Evolutionary conservation across 1,139 yeast genomes (phyloP).

Genomic region (Yamadazyma friedrichii): DNA sequence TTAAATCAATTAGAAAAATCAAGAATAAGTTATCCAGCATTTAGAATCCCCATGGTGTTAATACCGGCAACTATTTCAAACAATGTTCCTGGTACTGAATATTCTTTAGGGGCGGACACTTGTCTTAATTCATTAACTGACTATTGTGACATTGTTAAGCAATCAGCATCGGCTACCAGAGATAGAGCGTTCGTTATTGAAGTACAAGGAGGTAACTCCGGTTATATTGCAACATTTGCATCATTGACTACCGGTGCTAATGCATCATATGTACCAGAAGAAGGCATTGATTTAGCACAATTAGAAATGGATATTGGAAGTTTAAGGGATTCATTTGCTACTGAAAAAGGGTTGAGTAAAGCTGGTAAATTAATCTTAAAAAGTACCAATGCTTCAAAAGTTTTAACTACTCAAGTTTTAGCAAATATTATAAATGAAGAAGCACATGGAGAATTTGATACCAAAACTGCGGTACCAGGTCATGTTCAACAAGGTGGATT

Average conservation of each 20-base stretch:
- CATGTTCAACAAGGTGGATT: slow-evolving; percentile 96
- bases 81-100: slow-evolving; percentile 96
- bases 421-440: slow-evolving; percentile 69
- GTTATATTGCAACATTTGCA: slow-evolving; percentile 84
- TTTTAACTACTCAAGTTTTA: slow-evolving; percentile 62
- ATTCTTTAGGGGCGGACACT: slow-evolving; percentile 90
- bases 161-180: slow-evolving; percentile 91
- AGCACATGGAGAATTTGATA: slow-evolving; percentile 66
- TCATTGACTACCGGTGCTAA: slow-evolving; percentile 92
- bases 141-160: slow-evolving; percentile 94
- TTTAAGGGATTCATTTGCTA: slow-evolving; percentile 64
- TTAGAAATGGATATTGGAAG: slow-evolving; percentile 21
- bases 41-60: slow-evolving; percentile 74
- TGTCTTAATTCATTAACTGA: slow-evolving; percentile 86
- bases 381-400: slow-evolving; percentile 68
- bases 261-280: slow-evolving; percentile 91
- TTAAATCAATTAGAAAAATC: slow-evolving; percentile 66
- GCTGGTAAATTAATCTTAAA: slow-evolving; percentile 73
- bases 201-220: slow-evolving; percentile 96
- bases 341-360: slow-evolving; percentile 78
- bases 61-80: slow-evolving; percentile 93
- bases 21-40: slow-evolving; percentile 64
- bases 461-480: slow-evolving; percentile 78
- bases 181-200: slow-evolving; percentile 95
- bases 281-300: slow-evolving; percentile 60